Evolutionary conservation across 768 basidiomycete species (phyloP), one percentile per base, ranked within the genome.

Genomic region (Russula ochroleuca): DNA sequence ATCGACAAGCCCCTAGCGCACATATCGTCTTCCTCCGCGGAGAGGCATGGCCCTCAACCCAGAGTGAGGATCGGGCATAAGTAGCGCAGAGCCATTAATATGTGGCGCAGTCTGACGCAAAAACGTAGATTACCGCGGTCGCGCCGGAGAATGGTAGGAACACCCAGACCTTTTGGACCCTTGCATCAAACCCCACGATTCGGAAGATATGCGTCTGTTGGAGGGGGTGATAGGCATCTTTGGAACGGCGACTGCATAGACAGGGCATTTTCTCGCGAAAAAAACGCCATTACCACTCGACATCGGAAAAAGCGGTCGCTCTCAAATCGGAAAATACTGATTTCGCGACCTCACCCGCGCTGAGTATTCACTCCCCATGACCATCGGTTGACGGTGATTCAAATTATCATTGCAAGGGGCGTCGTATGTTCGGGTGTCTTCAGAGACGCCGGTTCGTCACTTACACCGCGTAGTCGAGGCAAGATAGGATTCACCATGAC

Each of bases 91-190:
- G 17, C 21, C 47, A 55, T 59, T 52, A 59, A 64, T 63, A 40
- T 59, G 63, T 55, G 63, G 63, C 52, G 63, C 37, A 25, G 37
- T 54, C 63, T 59, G 45, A 52, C 37, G 28, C 37, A 54, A 28
- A 23, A 38, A 40, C 19, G 45, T 17, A 62, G 50, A 57, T 51
- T 45, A 21, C 57, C 52, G 37, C 52, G 58, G 63, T 5, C 31
- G 43, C 11, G 31, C 15, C 61, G 50, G 25, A 15, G 25, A 40
- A 38, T 0, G 19, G n/a, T 28, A n/a, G 25, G 35, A 33, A 37
- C 25, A 43, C n/a, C 5, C n/a, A 9, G 43, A 21, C 45, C 21
- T n/a, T 47, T 13, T 47, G 21, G 35, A 31, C 49, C n/a, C 35
- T 47, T 47, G 43, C 28, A 33, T 45, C 56, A 33, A 59, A 41